Evolutionary conservation across 306 rosid species (phyloP).

Genomic region (Psophocarpus tetragonolobus): DNA sequence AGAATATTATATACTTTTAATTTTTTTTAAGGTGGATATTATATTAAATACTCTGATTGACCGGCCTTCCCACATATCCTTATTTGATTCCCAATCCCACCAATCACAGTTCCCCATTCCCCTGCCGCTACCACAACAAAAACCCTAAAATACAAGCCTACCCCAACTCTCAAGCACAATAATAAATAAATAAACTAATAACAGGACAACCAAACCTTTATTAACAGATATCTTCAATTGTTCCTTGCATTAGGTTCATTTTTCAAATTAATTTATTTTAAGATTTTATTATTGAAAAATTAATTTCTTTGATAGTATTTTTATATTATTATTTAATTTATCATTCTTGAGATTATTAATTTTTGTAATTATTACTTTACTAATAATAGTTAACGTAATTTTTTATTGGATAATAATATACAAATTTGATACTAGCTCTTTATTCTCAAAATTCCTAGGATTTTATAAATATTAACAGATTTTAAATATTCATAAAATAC

Average conservation of each 20-base stretch:
- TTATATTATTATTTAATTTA: not conserved
- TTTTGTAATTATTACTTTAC: not conserved
- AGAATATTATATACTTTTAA: too few relatives aligned
- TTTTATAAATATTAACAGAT: not conserved
- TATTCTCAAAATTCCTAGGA: not conserved
- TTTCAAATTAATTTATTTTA: not conserved
- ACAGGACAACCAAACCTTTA: not conserved
- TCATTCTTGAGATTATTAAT: not conserved
- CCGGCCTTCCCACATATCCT: too few relatives aligned
- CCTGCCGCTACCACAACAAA: not conserved
- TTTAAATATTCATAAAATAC: not conserved
- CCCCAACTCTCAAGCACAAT: too few relatives aligned
- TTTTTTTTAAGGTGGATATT: too few relatives aligned
- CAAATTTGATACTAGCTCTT: not conserved
- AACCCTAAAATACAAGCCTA: not conserved
- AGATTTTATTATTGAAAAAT: not conserved
- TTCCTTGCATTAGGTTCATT: too few relatives aligned
- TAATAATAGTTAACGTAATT: not conserved
- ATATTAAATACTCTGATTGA: too few relatives aligned
- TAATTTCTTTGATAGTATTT: not conserved
- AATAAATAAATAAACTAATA: not conserved
- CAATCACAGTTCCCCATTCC: not conserved
- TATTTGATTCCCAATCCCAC: not conserved
- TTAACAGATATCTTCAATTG: not conserved
- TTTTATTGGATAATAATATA: not conserved